Percentiles rank a stretch among this genome's conserved stretches.
Conservation (phyloP, 2,329 filamentous ascomycete genomes). For the Chrysoporthe cubensis region DNA sequence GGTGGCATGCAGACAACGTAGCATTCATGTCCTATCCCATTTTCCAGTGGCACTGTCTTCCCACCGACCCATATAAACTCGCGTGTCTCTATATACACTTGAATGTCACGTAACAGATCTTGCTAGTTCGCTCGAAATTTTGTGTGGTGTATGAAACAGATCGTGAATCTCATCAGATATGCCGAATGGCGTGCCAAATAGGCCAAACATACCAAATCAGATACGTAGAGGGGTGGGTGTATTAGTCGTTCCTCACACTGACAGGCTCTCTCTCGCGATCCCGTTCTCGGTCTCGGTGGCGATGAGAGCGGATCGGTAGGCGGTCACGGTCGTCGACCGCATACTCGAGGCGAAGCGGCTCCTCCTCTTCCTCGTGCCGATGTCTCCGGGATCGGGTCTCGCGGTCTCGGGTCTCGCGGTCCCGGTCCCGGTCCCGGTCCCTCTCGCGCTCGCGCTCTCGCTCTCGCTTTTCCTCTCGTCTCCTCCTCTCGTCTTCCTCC, state of each 20-base stretch:
- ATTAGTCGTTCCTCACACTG: conserved; percentile 30
- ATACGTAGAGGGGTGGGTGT: neutral
- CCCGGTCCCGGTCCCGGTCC: conserved; percentile 39
- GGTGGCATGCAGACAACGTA: too few species aligned
- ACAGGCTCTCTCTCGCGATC: conserved; percentile 27
- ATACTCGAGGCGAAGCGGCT: conserved; percentile 38
- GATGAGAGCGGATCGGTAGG: conserved; percentile 37
- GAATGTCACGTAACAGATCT: conserved; percentile 7
- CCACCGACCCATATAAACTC: neutral
- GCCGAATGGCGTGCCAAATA: neutral
- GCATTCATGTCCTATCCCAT: neutral
- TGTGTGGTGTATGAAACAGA: neutral
- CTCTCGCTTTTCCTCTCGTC: conserved; percentile 41
- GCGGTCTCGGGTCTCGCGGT: conserved; percentile 37
- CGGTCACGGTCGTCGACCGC: conserved; percentile 35
- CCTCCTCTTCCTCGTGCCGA: conserved; percentile 34
- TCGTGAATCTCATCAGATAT: neutral
- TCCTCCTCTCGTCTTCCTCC: conserved; percentile 38
- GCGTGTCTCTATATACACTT: neutral
- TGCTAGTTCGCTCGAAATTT: neutral
- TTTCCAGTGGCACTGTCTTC: neutral
- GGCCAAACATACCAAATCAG: neutral
- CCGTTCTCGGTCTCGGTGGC: conserved; percentile 36
- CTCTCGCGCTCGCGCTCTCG: conserved; percentile 34
- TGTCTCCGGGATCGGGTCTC: conserved; percentile 35